Base-by-base conservation (phyloP, 306 rosid species). In the Pyrus bretschneideri region DNA sequence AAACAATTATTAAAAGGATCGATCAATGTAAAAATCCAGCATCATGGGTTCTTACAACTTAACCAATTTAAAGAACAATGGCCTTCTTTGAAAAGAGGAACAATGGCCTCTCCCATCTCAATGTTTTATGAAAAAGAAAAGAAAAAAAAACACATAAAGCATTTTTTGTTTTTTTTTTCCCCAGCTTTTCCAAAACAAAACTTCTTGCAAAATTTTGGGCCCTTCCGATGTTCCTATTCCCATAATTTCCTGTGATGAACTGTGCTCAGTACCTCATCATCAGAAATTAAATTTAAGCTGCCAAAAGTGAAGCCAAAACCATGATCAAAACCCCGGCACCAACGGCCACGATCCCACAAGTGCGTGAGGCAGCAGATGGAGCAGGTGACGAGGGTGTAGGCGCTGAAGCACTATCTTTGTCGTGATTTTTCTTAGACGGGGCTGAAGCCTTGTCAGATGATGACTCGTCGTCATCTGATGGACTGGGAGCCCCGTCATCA, bases 271-370 rank as follows among this genome's bases (percentile, higher is more conserved):
- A 61, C 45, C 14, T 64, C 22, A 31, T 64, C n/a, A 64, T 29
- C 23, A 46, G 0, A 9, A 27, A 22, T 35, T 14, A 59, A 40
- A 51, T 51, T 73, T 61, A 58, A 40, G 69, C 69, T 33, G 77
- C 58, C 40, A 73, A 73, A 59, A 73, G 18, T 25, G 58, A 58
- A 73, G 25, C 77, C 77, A 73, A 4, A 13, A 19, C 77, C 77
- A 59, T 59, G 3, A 31, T 9, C 45, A 73, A 6, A 52, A 40
- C 11, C n/a, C 11, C 27, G 58, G 58, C 58, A 59, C 77, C 77
- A 22, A 72, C 35, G 30, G 57, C 69, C 42, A 73, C n/a, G 45
- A 64, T 64, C 44, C 19, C 77, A 58, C 68, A 21, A 73, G 67
- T 12, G 9, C 27, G 21, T 6, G 69, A 73, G 12, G 77, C 77